Evolutionary conservation across 805 yeast species (phyloP).

Genomic region (Candida nanaspora): DNA sequence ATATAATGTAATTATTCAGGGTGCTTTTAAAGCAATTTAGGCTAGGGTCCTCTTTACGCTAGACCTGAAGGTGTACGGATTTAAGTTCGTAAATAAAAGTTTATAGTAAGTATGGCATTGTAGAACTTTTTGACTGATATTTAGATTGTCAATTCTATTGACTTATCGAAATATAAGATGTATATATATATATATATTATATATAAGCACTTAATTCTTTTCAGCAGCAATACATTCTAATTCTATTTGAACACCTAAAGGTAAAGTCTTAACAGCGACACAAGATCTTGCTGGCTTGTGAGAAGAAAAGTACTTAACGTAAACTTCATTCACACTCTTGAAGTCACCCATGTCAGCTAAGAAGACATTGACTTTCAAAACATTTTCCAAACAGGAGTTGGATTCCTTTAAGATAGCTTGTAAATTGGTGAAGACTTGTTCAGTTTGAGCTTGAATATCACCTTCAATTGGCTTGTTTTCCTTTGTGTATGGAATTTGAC

Average conservation of each 20-base stretch:
- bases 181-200: background rate
- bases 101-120: too few species aligned
- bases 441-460: slow-evolving; percentile 68
- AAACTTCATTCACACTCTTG: slow-evolving; percentile 78
- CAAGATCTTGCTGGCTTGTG: slow-evolving; percentile 97
- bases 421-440: slow-evolving; percentile 64
- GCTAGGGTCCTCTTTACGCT: too few species aligned
- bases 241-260: slow-evolving; percentile 82
- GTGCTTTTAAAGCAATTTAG: too few species aligned
- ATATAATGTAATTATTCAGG: too few species aligned
- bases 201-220: slow-evolving; percentile 15
- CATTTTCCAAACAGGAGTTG: slow-evolving; percentile 74
- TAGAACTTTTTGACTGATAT: background rate
- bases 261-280: slow-evolving; percentile 89
- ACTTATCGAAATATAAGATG: background rate
- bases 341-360: slow-evolving; percentile 87
- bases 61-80: too few species aligned
- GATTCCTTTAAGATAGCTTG: slow-evolving; percentile 73
- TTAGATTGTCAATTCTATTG: background rate
- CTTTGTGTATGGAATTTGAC: slow-evolving; percentile 88
- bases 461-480: slow-evolving; percentile 77
- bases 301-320: slow-evolving; percentile 64
- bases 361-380: slow-evolving; percentile 85
- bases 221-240: slow-evolving; percentile 90
- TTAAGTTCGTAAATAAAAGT: too few species aligned